phyloP scores from a whole-genome alignment of 352 stramenopile species.

The Globisporangium polare region DNA sequence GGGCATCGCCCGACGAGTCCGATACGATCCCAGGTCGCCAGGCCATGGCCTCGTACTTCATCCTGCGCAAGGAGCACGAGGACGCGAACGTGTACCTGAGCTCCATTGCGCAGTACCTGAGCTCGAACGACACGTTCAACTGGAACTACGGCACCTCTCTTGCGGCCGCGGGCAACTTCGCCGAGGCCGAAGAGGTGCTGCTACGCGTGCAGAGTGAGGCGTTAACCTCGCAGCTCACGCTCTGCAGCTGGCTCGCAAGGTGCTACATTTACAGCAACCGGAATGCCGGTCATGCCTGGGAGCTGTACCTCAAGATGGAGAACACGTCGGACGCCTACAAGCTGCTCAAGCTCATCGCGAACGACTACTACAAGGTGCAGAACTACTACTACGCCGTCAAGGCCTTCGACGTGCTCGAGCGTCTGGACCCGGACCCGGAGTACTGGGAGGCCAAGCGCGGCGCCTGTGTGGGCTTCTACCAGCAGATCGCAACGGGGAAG shows the following conservation, averaged over 20 bases:
- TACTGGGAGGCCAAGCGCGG: conserved; percentile 77
- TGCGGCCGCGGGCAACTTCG: conserved; percentile 37
- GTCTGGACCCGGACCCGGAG: conserved; percentile 62
- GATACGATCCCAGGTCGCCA: conserved; percentile 71
- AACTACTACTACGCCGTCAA: conserved; percentile 65
- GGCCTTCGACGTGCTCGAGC: conserved; percentile 72
- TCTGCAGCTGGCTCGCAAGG: conserved; percentile 53
- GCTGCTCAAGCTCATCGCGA: conserved; percentile 61
- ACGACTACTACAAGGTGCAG: conserved; percentile 61
- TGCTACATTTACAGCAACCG: conserved; percentile 42
- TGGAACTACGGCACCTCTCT: conserved; percentile 75
- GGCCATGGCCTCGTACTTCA: conserved; percentile 65
- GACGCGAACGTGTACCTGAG: conserved; percentile 68
- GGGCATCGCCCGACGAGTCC: conserved; percentile 35
- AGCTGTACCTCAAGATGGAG: conserved; percentile 61
- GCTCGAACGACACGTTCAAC: conserved; percentile 62
- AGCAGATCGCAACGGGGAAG: conserved; percentile 41
- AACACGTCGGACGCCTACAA: conserved; percentile 40
- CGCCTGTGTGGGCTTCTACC: conserved; percentile 62
- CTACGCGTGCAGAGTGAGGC: conserved; percentile 34
- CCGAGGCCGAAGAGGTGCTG: conserved; percentile 54
- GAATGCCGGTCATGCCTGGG: conserved; percentile 41
- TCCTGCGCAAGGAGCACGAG: conserved; percentile 60
- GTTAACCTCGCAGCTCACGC: conserved; percentile 29
- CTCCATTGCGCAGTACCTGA: conserved; percentile 56